Evolutionary conservation across 768 basidiomycete species (phyloP), one percentile per base, ranked within the genome.

Genomic region (Chalciporus chontae): DNA sequence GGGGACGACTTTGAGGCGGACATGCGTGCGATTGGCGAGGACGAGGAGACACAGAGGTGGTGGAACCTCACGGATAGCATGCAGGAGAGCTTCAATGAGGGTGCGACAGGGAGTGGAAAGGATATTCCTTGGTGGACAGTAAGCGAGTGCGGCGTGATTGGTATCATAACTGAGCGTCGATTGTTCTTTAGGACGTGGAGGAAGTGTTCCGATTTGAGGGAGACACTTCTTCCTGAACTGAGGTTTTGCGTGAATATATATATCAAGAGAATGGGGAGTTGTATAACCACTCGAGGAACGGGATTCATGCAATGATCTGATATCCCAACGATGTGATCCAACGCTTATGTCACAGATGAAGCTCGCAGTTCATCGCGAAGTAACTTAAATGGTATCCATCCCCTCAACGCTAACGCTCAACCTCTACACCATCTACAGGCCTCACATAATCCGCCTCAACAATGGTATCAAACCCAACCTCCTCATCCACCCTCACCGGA

Each of bases 161-260:
- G 24, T 5, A 26, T 37, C 19, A 51, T 55, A 15, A 51, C 2
- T 45, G 14, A 47, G 2, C 15, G 26, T 56, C 17, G 41, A 19
- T 40, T n/a, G 19, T 41, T 21, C 10, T 14, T 31, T 47, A 79
- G 78, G 71, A 75, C 24, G 55, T 78, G 29, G 79, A 85, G 53
- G 85, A 88, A 62, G 85, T 87, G 2, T 89, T 88, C 61, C 69
- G 85, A 45, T 84, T 86, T 60, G 85, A 87, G 32, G 78, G 79
- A 21, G 50, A 40, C 5, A 24, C 48, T 10, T 43, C 54, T 3
- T 17, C 44, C 47, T 55, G 47, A 65, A n/a, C 6, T n/a, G 15
- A 36, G 6, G 10, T 5, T 36, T 5, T 2, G 34, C 34, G n/a
- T 15, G 34, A 3, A n/a, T n/a, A 15, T 34, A 9, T 34, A 34